Evolutionary conservation across 2,329 filamentous ascomycete genomes (phyloP), one percentile per base, ranked within the genome.

Genomic region (Microsporum canis): DNA sequence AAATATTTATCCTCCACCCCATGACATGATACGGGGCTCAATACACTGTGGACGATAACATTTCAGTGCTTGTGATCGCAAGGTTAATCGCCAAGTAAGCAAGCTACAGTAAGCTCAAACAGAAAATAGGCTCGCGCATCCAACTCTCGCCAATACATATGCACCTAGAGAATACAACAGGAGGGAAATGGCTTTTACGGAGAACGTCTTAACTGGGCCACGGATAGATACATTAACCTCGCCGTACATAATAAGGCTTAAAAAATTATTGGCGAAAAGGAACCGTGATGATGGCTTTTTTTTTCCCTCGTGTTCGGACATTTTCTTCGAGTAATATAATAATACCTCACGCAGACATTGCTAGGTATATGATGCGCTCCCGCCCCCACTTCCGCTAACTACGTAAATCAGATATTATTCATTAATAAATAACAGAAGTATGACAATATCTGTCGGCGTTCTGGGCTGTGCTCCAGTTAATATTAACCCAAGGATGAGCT

Each of bases 261-360:
- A 34, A 17, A n/a, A 12, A 53, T 17, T 12, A 36, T 31, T 14
- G 0, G 23, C n/a, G 12, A 55, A 55, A 36, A 55, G 49, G 23
- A 55, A 55, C 49, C 49, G 36, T 55, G 49, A 49, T 23, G 23
- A 55, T 55, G 49, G 49, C 49, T 55, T 55, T 33, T 55, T 14
- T 55, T 55, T 34, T 36, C 17, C 49, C 49, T 55, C 49, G 49
- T 55, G 31, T 55, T 55, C 49, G 49, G 49, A 55, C 49, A 55
- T 55, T 55, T 55, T 55, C 31, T 34, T 55, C 49, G 49, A 55
- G 49, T 36, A 23, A 55, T 55, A 55, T 36, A 23, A 55, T 55
- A 55, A 55, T 36, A 55, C 12, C 2, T 34, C 33, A n/a, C 49
- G n/a, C 49, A 55, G 39, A 43, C 17, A 23, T 1, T 23, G 39